phyloP scores from a whole-genome alignment of 768 basidiomycete genomes.

The Gelatoporia subvermispora region DNA sequence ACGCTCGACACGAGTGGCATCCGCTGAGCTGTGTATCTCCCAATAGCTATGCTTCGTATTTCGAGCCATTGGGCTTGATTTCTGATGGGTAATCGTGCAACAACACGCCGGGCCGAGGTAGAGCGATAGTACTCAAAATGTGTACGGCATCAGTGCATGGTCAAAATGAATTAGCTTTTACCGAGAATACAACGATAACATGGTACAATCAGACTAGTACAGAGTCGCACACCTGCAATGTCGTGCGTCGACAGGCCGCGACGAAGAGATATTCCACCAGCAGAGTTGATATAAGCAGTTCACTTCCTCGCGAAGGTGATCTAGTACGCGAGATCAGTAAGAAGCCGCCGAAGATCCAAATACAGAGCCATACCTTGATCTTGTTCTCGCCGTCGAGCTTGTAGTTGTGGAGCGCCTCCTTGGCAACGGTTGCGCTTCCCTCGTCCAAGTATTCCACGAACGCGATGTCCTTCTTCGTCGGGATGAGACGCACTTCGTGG shows the following conservation, averaged over 20 bases:
- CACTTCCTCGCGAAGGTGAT: conserved; percentile 30
- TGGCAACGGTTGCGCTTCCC: conserved; percentile 81
- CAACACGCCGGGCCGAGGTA: too few relatives aligned
- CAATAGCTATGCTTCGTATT: too few relatives aligned
- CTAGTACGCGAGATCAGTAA: too few relatives aligned
- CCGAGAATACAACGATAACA: not conserved
- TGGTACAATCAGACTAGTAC: not conserved
- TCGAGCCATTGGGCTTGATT: too few relatives aligned
- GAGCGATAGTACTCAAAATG: too few relatives aligned
- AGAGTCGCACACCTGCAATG: not conserved
- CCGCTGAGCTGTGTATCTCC: too few relatives aligned
- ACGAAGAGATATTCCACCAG: not conserved
- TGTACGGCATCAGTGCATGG: too few relatives aligned
- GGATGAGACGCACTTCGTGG: conserved; percentile 97
- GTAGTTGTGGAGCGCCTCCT: conserved; percentile 96
- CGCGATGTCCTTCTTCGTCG: conserved; percentile 94
- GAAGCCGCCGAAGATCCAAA: not conserved
- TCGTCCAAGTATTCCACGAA: conserved; percentile 99
- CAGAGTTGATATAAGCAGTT: not conserved
- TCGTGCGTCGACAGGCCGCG: not conserved
- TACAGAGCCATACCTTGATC: conserved; percentile 69
- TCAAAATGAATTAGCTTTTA: too few relatives aligned
- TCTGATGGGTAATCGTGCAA: too few relatives aligned
- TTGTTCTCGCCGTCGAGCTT: conserved; percentile 97
- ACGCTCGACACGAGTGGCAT: too few relatives aligned